Conservation (phyloP, 2,329 filamentous ascomycete species). For the Apiospora malaysiana region DNA sequence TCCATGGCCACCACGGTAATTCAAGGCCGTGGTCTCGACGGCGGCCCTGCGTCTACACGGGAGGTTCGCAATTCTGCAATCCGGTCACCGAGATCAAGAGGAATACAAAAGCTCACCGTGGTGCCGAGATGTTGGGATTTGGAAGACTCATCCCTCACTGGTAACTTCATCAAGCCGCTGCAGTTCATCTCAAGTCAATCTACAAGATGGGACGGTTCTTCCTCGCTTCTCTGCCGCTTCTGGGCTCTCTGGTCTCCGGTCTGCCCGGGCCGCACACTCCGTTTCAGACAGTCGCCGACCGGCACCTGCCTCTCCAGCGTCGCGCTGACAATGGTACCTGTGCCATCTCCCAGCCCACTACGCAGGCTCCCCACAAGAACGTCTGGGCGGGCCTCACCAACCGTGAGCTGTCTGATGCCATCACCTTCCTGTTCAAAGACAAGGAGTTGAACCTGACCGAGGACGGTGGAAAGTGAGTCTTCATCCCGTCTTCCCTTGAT, state of each 20-base stretch:
- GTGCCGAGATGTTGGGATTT: neutral
- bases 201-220: slow-evolving; percentile 5
- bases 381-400: slow-evolving; percentile 9
- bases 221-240: slow-evolving; percentile 11
- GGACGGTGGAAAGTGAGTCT: neutral
- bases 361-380: slow-evolving; percentile 5
- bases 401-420: slow-evolving; percentile 10
- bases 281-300: neutral
- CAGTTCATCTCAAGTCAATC: slow-evolving; percentile 14
- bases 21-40: neutral
- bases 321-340: neutral
- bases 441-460: slow-evolving; percentile 1
- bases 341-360: slow-evolving; percentile 6
- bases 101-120: neutral
- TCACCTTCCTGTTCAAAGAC: slow-evolving; percentile 4
- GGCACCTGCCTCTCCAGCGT: neutral
- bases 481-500: neutral
- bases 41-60: neutral
- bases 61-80: slow-evolving; percentile 7
- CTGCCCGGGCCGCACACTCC: neutral
- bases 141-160: slow-evolving; percentile 15
- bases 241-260: slow-evolving; percentile 8
- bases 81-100: slow-evolving; percentile 5
- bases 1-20: neutral
- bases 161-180: neutral